Evolutionary conservation across 139 green algal genomes (phyloP), one percentile per base, ranked within the genome.

Genomic region (Micractinium conductrix): DNA sequence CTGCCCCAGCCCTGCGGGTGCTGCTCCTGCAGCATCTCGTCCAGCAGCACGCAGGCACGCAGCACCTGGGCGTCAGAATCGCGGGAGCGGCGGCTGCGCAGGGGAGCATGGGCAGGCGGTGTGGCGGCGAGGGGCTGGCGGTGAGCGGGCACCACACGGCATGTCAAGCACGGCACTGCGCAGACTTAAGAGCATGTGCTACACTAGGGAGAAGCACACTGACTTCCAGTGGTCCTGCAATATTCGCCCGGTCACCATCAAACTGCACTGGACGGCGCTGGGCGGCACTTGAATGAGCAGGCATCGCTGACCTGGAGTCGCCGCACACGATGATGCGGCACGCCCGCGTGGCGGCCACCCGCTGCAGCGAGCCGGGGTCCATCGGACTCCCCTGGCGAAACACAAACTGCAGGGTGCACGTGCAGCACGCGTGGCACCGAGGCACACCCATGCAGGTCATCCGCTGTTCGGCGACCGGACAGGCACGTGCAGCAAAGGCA

Each of bases 371-470:
- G 3, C 24, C 55, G 6, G 79, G 85, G n/a, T 86, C 83, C 55
- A 92, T 62, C 2, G 90, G 86, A 9, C 72, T 87, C 44, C 91
- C 91, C 85, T 93, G 85, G 28, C 91, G 81, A 75, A 93, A 93
- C 35, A 94, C 86, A 33, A 94, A 79, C 73, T 80, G 74, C 50
- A 50, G 2, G n/a, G n/a, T n/a, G n/a, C n/a, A n/a, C n/a, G n/a
- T n/a, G n/a, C n/a, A n/a, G n/a, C n/a, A n/a, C n/a, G n/a, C n/a
- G n/a, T n/a, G n/a, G n/a, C 48, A 58, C 48, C 48, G 48, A 10
- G 14, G 48, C 48, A 58, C 48, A 58, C 12, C 10, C 12, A 58
- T 22, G 10, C 48, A 14, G 14, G 14, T 58, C 48, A 14, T 22
- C 14, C 14, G 48, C 48, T 58, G 48, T 22, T 58, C 48, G 14